Conservation (phyloP, 2,329 filamentous ascomycete species). For the Cladosporium sp. region DNA sequence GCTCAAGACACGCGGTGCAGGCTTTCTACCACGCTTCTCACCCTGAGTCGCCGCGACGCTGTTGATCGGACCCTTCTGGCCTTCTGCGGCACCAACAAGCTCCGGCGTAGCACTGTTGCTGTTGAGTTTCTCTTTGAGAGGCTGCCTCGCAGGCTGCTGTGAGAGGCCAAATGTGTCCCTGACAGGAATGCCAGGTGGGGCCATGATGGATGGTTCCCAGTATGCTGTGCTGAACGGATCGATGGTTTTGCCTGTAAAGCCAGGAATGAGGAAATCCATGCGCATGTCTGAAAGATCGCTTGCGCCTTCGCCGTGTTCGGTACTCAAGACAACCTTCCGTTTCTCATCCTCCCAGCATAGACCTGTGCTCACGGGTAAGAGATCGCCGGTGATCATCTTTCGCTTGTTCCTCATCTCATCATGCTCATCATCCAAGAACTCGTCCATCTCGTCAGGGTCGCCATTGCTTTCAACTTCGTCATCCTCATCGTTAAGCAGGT, state of each 20-base stretch:
- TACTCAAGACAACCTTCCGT: conserved; percentile 50
- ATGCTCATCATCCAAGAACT: conserved; percentile 85
- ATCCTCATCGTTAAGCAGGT: conserved; percentile 65
- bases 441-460: conserved; percentile 84
- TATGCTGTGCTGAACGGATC: conserved; percentile 84
- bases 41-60: conserved; percentile 30
- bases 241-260: conserved; percentile 57
- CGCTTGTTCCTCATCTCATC: conserved; percentile 61
- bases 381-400: conserved; percentile 63
- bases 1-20: conserved; percentile 53
- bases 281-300: conserved; percentile 40
- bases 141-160: conserved; percentile 33
- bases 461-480: conserved; percentile 71
- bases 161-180: conserved; percentile 14
- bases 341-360: conserved; percentile 76
- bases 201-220: conserved; percentile 58
- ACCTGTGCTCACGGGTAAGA: conserved; percentile 77
- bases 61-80: conserved; percentile 40
- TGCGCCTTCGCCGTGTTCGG: conserved; percentile 38
- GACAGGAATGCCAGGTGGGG: conserved; percentile 23
- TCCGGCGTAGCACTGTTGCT: conserved; percentile 29
- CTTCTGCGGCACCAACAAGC: conserved; percentile 35
- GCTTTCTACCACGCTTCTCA: conserved; percentile 39
- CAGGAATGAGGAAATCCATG: conserved; percentile 35
- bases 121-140: conserved; percentile 43